Percentiles rank a stretch among this genome's conserved stretches.
phyloP scores from a whole-genome alignment of 2,329 filamentous ascomycete species.

The Ascochyta lentis region DNA sequence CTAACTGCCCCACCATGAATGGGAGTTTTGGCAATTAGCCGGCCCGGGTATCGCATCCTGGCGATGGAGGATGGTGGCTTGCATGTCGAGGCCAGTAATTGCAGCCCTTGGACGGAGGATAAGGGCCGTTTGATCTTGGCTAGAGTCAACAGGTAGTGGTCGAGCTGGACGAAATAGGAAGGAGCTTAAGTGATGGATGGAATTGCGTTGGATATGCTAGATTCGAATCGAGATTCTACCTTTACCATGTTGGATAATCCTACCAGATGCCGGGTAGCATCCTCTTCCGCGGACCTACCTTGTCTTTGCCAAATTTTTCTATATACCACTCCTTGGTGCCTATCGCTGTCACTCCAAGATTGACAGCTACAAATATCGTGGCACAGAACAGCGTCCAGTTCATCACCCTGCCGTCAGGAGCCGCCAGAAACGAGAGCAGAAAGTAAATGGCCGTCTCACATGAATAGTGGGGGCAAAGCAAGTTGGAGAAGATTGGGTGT shows the following conservation, averaged over 20 bases:
- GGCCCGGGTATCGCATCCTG: slow-evolving; percentile 4
- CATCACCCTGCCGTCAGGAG: slow-evolving; percentile 68
- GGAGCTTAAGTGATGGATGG: not conserved
- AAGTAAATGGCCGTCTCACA: slow-evolving; percentile 87
- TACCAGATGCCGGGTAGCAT: slow-evolving; percentile 47
- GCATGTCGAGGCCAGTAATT: not conserved
- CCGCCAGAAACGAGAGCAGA: slow-evolving; percentile 74
- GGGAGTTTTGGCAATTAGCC: slow-evolving; percentile 9
- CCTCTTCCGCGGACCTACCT: slow-evolving; percentile 36
- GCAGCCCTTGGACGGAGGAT: slow-evolving; percentile 1
- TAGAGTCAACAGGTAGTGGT: not conserved
- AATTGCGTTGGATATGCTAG: slow-evolving; percentile 7
- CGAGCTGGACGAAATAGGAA: slow-evolving; percentile 2
- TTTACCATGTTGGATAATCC: slow-evolving; percentile 4
- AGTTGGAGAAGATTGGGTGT: slow-evolving; percentile 71
- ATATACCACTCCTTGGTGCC: slow-evolving; percentile 70
- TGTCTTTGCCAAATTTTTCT: slow-evolving; percentile 40
- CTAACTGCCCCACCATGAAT: slow-evolving; percentile 9
- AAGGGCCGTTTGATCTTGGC: not conserved
- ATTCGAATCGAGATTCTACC: slow-evolving; percentile 4
- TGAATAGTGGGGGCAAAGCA: slow-evolving; percentile 90
- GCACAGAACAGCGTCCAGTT: slow-evolving; percentile 78
- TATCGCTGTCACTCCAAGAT: slow-evolving; percentile 81
- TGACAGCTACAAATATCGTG: slow-evolving; percentile 75
- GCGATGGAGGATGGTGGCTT: slow-evolving; percentile 4